Conservation (phyloP, 1,284 basidiomycete genomes). For the Cryptococcus wingfieldii region DNA sequence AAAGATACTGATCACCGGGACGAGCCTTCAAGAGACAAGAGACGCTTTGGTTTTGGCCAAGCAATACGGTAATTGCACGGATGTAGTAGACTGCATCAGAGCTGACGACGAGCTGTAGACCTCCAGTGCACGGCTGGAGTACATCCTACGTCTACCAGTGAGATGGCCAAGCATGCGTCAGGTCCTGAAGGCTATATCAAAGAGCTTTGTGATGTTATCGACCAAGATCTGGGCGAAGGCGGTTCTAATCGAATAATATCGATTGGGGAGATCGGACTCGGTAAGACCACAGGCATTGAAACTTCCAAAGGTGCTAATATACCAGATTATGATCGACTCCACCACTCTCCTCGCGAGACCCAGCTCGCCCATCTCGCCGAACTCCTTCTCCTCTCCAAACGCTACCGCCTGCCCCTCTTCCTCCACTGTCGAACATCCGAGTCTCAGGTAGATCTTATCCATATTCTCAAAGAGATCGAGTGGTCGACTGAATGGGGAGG, state of each 20-base stretch:
- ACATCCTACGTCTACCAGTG: constrained; percentile 76
- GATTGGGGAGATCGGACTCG: constrained; percentile 80
- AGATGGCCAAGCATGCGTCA: constrained; percentile 62
- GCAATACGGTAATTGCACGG: constrained; percentile 53
- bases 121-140: constrained; percentile 76
- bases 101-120: constrained; percentile 44
- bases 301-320: background rate
- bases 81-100: background rate
- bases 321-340: constrained; percentile 76
- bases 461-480: constrained; percentile 44
- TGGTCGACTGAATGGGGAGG: constrained; percentile 57
- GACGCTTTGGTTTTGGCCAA: constrained; percentile 62
- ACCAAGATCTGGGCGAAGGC: constrained; percentile 51
- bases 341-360: constrained; percentile 62
- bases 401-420: constrained; percentile 72
- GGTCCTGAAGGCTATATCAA: constrained; percentile 65
- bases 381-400: constrained; percentile 67
- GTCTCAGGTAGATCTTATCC: constrained; percentile 64
- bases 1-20: constrained; percentile 77
- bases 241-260: constrained; percentile 64
- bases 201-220: constrained; percentile 59
- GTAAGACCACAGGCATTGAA: constrained; percentile 47
- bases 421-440: constrained; percentile 78
- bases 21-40: constrained; percentile 64
- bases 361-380: constrained; percentile 68